Conservation (phyloP, 257 asterid species). For the Primulina tabacum region DNA sequence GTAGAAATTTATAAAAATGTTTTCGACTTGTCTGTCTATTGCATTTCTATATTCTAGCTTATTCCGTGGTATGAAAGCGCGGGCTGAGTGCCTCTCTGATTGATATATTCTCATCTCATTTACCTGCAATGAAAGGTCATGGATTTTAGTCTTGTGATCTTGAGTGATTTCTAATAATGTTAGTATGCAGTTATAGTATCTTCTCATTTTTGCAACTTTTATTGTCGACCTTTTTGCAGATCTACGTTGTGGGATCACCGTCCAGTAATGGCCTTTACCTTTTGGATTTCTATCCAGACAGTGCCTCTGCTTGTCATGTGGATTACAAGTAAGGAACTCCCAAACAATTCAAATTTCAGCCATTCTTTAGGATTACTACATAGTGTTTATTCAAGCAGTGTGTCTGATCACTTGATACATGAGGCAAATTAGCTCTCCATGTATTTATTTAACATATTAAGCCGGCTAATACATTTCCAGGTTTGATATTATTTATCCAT, state of each 20-base stretch:
- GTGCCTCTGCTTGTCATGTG: slow-evolving; percentile 72
- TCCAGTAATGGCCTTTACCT: slow-evolving; percentile 70
- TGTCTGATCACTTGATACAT: background rate
- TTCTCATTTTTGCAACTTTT: slow-evolving; percentile 8
- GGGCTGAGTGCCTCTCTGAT: background rate
- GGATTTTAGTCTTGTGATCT: background rate
- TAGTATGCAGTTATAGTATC: slow-evolving; percentile 1
- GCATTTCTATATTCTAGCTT: background rate
- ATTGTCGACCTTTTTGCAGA: slow-evolving; percentile 41
- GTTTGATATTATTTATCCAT: background rate
- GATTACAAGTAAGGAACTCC: slow-evolving; percentile 56
- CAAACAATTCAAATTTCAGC: background rate
- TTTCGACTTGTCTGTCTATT: slow-evolving; percentile 12
- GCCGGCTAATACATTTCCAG: background rate
- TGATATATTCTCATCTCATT: background rate
- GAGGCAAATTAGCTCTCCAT: background rate
- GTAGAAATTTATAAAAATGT: slow-evolving; percentile 2
- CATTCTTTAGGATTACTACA: background rate
- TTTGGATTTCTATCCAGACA: slow-evolving; percentile 83
- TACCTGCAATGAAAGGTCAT: background rate
- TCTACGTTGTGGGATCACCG: slow-evolving; percentile 75
- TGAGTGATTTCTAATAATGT: slow-evolving; percentile 13
- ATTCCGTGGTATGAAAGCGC: background rate
- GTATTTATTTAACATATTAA: too few species aligned
- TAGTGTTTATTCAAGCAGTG: slow-evolving; percentile 4